Evolutionary conservation across 192 early-diverging fungal genomes (phyloP), one percentile per base, ranked within the genome.

Genomic region (Umbelopsis sp.): DNA sequence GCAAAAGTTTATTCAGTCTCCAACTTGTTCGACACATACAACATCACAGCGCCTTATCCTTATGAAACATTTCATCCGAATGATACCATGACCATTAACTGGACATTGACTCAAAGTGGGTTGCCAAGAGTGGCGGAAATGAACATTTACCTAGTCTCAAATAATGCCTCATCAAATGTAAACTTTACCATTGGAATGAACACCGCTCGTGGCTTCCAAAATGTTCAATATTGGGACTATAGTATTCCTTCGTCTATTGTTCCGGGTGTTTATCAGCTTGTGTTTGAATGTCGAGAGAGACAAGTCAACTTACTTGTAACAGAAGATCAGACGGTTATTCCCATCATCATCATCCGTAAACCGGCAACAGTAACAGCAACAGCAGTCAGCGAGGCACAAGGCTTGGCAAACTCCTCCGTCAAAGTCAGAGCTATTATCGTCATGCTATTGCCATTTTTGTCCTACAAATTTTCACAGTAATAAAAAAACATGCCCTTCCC

Each of bases 91-190:
- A 26, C 26, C 3, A 34, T 62, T 20, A 29, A 62, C 12, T 62
- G 56, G 56, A 36, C 25, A 29, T 16, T 62, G 17, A 62, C 31
- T 20, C 29, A 62, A 14, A 29, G 17, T 20, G 56, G 56, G 26
- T 20, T 62, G 56, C 56, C 56, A 62, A 62, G 56, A 62, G 29
- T 62, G 4, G 56, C 56, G 56, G 56, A 62, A 62, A 62, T 62
- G 56, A 62, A 62, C 56, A 62, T 62, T 17, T 62, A 34, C 26
- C 34, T 62, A 62, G 56, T 62, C 12, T 34, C 56, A 62, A 62
- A 62, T 31, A 62, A 62, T 62, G 56, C 29, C 29, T 29, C 56
- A 2, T 0, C 17, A 14, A 62, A 62, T 16, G 34, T 20, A 5
- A 62, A 62, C 17, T 62, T 34, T 34, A 62, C 56, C 11, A 31